Conservation (phyloP, 306 rosid species). For the Quercus aquifolioides region DNA sequence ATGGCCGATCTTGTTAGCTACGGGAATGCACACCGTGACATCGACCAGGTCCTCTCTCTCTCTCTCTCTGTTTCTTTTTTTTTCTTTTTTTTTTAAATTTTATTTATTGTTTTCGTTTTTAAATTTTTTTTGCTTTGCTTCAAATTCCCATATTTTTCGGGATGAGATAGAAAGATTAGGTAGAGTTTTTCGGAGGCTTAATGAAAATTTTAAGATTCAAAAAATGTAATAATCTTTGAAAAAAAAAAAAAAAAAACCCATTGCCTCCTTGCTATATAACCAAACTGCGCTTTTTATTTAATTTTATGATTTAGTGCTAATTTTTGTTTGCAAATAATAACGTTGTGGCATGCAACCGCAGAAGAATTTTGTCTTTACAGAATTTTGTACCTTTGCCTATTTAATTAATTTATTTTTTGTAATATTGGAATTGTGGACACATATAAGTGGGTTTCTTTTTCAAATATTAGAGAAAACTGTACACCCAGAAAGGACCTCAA, state of each 20-base stretch:
- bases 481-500: background rate
- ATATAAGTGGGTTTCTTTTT: background rate
- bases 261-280: too few species aligned
- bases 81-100: background rate
- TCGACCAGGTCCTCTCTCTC: conserved; percentile 56
- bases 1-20: conserved; percentile 98
- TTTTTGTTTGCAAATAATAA: too few species aligned
- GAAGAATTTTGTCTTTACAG: background rate
- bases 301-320: too few species aligned
- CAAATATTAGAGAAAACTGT: background rate
- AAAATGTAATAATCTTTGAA: too few species aligned
- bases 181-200: background rate
- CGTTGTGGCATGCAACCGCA: background rate
- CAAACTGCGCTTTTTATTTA: too few species aligned
- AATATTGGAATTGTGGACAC: background rate
- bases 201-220: background rate
- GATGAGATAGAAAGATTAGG: background rate
- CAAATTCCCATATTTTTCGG: background rate
- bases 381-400: background rate
- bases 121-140: conserved; percentile 11
- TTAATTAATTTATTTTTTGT: background rate
- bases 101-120: background rate
- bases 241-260: too few species aligned
- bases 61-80: background rate
- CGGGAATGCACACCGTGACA: conserved; percentile 93